Conservation (phyloP, 495 filamentous ascomycete species). For the Delitschia confertaspora region DNA sequence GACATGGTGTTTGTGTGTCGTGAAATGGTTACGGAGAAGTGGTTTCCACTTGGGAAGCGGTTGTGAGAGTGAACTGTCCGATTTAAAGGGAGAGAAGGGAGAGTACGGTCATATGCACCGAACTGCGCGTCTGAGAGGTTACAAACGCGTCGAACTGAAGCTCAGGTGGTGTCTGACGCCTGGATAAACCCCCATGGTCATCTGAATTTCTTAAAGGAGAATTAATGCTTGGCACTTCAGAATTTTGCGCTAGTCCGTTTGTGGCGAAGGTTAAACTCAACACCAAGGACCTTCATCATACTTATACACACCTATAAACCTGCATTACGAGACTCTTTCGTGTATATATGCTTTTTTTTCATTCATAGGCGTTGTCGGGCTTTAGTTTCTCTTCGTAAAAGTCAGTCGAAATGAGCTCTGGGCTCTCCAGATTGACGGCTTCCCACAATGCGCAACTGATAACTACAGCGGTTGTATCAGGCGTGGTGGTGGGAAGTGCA, state of each 20-base stretch:
- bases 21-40: not conserved
- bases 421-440: slow-evolving; percentile 46
- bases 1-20: slow-evolving; percentile 28
- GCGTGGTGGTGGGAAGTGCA: slow-evolving; percentile 59
- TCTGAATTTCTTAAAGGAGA: slow-evolving; percentile 16
- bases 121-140: slow-evolving; percentile 25
- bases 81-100: slow-evolving; percentile 9
- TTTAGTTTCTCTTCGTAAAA: not conserved
- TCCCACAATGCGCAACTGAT: slow-evolving; percentile 58
- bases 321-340: not conserved
- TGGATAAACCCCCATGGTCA: slow-evolving; percentile 15
- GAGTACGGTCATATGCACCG: slow-evolving; percentile 25
- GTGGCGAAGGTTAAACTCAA: not conserved
- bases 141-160: slow-evolving; percentile 22
- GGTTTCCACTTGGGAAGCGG: not conserved
- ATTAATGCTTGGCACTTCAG: too few species aligned
- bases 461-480: slow-evolving; percentile 67
- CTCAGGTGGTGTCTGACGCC: slow-evolving; percentile 15
- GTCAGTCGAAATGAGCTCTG: slow-evolving; percentile 43
- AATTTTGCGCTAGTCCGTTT: slow-evolving; percentile 3
- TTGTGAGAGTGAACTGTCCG: not conserved
- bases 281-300: not conserved
- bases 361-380: not conserved
- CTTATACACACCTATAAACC: not conserved
- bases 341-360: slow-evolving; percentile 1